Evolutionary conservation across 129 eudicot genomes (phyloP), one percentile per base, ranked within the genome.

Genomic region (Artemisia argyi): DNA sequence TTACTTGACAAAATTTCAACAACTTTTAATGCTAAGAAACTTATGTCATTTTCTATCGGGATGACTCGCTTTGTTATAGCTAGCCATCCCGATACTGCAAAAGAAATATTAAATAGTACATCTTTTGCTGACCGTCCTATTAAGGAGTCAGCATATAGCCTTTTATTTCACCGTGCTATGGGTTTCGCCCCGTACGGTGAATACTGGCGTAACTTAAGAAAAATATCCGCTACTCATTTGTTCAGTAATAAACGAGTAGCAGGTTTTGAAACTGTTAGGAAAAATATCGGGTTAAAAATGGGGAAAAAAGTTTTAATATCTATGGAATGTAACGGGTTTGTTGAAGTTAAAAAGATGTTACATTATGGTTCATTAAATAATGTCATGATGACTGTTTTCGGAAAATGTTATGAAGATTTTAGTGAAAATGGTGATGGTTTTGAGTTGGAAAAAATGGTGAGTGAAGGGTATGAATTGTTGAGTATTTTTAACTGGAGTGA

Each of bases 131-230:
- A 93, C 60, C 75, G 98, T 15, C 98, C 98, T 15, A 84, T 93
- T 11, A 93, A 93, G 50, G 97, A 93, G 63, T 87, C 96, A 0
- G 98, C 98, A 0, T 89, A 87, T 26, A 89, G 77, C 85, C 91
- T 93, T 2, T 46, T 93, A 77, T 93, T 93, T 18, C 83, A 89
- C 42, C 77, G 97, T 2, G 98, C 98, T 0, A 93, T 93, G 96
- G 98, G 98, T 5, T 93, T 93, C 16, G 98, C 98, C 0, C 97
- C 92, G 0, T 93, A 87, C 12, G 98, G 98, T 0, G 96, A 87
- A 28, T 89, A 93, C 30, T 93, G 98, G 98, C 83, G 98, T 57
- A 81, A 83, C 39, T 54, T 93, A 26, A 85, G 98, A 68, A 82
- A 89, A 39, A 85, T 93, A 4, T 87, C 97, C 0, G 87, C 95